Percentiles rank a stretch among this genome's conserved stretches.
These are phyloP conservation scores for Colletotrichum sp. DNA, from an alignment of 2,329 filamentous ascomycete species.

Conservation along the genomic window DNA sequence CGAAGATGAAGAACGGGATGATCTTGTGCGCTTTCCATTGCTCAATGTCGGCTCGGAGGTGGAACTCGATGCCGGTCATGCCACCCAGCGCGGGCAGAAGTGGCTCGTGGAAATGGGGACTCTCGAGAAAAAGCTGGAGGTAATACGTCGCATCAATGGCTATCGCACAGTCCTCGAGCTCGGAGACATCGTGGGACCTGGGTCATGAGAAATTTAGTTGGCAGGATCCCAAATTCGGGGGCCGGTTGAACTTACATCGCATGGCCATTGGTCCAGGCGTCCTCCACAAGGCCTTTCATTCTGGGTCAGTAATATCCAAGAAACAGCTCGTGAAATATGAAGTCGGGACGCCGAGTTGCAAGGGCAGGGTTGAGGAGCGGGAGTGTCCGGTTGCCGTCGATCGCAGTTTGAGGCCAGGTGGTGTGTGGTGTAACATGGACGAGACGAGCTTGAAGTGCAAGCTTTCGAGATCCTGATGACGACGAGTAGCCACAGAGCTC, in stretches of 20 bases:
- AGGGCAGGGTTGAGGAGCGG: neutral
- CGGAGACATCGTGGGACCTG: constrained; percentile 67
- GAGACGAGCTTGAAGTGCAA: neutral
- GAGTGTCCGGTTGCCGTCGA: neutral
- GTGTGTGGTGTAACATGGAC: neutral
- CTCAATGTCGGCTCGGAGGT: constrained; percentile 79
- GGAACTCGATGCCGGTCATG: constrained; percentile 77
- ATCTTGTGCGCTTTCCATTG: constrained; percentile 73
- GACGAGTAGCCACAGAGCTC: neutral
- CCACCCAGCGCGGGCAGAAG: constrained; percentile 90
- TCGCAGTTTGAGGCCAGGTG: neutral
- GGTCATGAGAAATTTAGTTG: neutral
- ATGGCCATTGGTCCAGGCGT: constrained; percentile 43
- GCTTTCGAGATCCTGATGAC: neutral
- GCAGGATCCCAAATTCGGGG: neutral
- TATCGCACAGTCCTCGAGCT: constrained; percentile 76
- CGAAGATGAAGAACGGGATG: constrained; percentile 88
- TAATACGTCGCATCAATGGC: constrained; percentile 92
- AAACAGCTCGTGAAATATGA: neutral
- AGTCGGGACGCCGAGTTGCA: neutral
- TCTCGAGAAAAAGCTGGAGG: constrained; percentile 78
- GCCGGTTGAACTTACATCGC: constrained; percentile 27
- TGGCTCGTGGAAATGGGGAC: constrained; percentile 76
- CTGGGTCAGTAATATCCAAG: neutral
- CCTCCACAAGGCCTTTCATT: constrained; percentile 39